A percentile compares a stretch with the other conserved stretches of the same genome.
phyloP scores from a whole-genome alignment of 371 early-diverging fungal species.

The Actinomucor elegans region DNA sequence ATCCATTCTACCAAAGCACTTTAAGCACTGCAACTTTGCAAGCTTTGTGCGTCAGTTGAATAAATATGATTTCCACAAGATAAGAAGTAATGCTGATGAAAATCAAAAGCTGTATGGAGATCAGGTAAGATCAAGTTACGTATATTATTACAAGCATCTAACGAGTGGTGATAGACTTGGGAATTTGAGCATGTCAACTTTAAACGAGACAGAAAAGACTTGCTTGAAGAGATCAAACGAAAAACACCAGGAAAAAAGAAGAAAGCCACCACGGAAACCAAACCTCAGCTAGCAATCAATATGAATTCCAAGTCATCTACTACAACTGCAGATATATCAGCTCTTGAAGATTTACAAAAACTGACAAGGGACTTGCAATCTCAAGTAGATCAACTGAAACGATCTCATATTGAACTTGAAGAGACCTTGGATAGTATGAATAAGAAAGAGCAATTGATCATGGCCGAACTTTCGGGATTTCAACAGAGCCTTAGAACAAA shows the following conservation, averaged over 20 bases:
- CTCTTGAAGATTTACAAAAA: constrained; percentile 20
- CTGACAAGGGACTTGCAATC: constrained; percentile 40
- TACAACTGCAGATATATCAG: not conserved
- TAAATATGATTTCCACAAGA: constrained; percentile 95
- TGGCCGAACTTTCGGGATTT: constrained; percentile 59
- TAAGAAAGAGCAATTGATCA: constrained; percentile 54
- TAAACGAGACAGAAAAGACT: constrained; percentile 59
- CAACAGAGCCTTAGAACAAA: constrained; percentile 62
- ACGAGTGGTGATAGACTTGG: constrained; percentile 69
- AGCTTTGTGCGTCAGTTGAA: constrained; percentile 96
- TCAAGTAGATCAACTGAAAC: constrained; percentile 44
- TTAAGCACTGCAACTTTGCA: constrained; percentile 93
- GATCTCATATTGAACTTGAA: constrained; percentile 37
- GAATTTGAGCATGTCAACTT: constrained; percentile 79
- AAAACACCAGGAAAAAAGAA: constrained; percentile 48
- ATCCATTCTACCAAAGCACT: constrained; percentile 77
- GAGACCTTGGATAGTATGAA: constrained; percentile 43
- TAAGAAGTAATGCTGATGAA: constrained; percentile 60
- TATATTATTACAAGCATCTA: too few species aligned
- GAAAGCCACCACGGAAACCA: constrained; percentile 18
- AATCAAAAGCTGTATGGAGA: constrained; percentile 59
- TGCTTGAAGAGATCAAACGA: constrained; percentile 64
- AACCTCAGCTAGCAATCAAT: not conserved
- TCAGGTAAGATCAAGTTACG: constrained; percentile 47
- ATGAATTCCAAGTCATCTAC: not conserved